Percentiles rank a stretch among this genome's conserved stretches.
phyloP scores from a whole-genome alignment of 371 early-diverging fungal species.

The Smittium culicis region DNA sequence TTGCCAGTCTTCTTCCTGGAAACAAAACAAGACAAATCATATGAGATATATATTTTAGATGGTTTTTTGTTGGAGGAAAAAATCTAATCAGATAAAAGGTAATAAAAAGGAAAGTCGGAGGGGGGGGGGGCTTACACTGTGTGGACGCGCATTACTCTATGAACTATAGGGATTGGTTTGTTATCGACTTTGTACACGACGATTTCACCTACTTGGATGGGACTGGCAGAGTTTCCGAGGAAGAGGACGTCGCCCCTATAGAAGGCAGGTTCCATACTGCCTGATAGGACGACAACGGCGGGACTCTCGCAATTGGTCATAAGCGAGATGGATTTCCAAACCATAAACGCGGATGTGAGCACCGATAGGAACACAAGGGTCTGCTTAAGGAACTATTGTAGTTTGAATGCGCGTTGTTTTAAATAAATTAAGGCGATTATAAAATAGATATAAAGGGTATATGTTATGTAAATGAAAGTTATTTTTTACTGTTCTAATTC shows the following conservation, averaged over 20 bases:
- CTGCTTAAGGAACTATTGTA: conserved; percentile 37
- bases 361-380: conserved; percentile 69
- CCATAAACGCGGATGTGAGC: conserved; percentile 84
- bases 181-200: conserved; percentile 88
- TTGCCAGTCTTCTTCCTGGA: conserved; percentile 36
- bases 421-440: neutral
- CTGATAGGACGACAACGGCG: conserved; percentile 97
- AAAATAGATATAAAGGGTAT: neutral
- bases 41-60: neutral
- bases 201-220: conserved; percentile 85
- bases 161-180: conserved; percentile 95
- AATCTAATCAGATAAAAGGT: too few relatives aligned
- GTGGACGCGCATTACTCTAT: conserved; percentile 87
- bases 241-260: conserved; percentile 95
- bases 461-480: neutral
- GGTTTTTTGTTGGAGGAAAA: neutral
- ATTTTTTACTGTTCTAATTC: neutral
- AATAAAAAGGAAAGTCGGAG: too few relatives aligned
- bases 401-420: neutral
- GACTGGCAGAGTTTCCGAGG: conserved; percentile 48
- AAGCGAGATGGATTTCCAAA: conserved; percentile 86
- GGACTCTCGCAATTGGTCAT: conserved; percentile 90
- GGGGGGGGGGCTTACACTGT: conserved; percentile 31
- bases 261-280: conserved; percentile 98
- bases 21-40: neutral